Conservation (phyloP, 192 early-diverging fungal genomes). For the Coemansia sp. region DNA sequence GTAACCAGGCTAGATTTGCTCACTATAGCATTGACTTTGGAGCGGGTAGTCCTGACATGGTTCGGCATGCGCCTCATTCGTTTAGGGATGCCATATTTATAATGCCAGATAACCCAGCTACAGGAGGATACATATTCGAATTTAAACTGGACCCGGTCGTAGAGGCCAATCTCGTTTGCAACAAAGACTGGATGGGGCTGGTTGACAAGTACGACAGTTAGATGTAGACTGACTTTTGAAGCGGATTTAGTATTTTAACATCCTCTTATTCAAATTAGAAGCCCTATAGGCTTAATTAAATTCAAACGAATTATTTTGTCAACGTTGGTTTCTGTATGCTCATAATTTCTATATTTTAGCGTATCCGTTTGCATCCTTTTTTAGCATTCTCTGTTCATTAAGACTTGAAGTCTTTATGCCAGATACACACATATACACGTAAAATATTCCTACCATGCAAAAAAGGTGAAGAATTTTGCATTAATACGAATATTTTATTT, state of each 20-base stretch:
- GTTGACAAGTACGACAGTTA: conserved; percentile 1
- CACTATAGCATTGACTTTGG: conserved; percentile 1
- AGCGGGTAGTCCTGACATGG: background rate
- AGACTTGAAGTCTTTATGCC: too few species aligned
- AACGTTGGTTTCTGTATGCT: too few species aligned
- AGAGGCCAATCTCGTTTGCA: background rate
- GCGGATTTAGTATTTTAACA: background rate
- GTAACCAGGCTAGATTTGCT: background rate
- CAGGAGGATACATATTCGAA: background rate
- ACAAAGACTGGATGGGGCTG: background rate
- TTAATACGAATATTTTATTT: too few species aligned
- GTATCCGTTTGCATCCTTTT: too few species aligned
- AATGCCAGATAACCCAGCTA: background rate
- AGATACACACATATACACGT: too few species aligned
- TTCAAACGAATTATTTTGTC: too few species aligned
- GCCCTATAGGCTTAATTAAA: too few species aligned
- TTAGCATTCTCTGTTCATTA: too few species aligned
- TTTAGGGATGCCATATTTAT: background rate
- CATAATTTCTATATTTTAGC: too few species aligned
- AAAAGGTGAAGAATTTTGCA: too few species aligned
- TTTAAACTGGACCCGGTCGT: background rate
- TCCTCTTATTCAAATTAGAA: too few species aligned
- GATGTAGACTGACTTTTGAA: background rate
- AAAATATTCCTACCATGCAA: too few species aligned
- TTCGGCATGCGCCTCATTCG: background rate